Base-by-base conservation (phyloP, 2,329 filamentous ascomycete genomes). In the Microdochium nivale region DNA sequence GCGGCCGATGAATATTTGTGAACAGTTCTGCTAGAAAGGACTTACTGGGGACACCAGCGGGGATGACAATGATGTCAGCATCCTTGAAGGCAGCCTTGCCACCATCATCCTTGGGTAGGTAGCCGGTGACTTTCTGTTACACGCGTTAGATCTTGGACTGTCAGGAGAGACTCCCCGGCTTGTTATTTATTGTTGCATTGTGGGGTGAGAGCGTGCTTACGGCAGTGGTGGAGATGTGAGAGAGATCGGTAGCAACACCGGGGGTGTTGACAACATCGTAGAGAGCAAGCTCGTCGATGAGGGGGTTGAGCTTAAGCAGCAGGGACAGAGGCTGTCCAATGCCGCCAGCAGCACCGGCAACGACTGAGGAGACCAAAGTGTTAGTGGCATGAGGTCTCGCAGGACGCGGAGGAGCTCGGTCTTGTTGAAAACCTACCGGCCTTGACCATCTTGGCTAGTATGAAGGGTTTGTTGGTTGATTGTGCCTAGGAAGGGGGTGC, bases 181-280 rank as follows among this genome's bases (percentile, higher is more conserved):
- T n/a, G n/a, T n/a, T n/a, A n/a, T n/a, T n/a, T n/a, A n/a, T 56
- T 48, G 49, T 21, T 33, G 40, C 33, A 47, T 30, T 21, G 44
- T 47, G 43, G 23, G 10, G 27, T 13, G 30, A 58, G 54, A 50
- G 37, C 50, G 19, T 32, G 66, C 77, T 70, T 70, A 85, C 88
- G 58, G 94, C 92, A 62, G 82, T 80, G 56, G 90, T 89, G 54
- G 92, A 96, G 74, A 99, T 97, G 80, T 99, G 94, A 55, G 91
- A 96, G 55, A 99, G 84, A 71, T 99, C 94, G 65, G 92, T 85
- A 59, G 91, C 89, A 67, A 99, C 94, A 73, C 94, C 94, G 63
- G 90, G 91, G 49, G 90, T 95, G 82, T 97, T 96, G 73, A 97
- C 92, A 60, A 99, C 91, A 95, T 99, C 94, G 80, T 96, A 99